Evolutionary conservation across 805 yeast genomes (phyloP), one percentile per base, ranked within the genome.

Genomic region (Teunomyces pallodes): DNA sequence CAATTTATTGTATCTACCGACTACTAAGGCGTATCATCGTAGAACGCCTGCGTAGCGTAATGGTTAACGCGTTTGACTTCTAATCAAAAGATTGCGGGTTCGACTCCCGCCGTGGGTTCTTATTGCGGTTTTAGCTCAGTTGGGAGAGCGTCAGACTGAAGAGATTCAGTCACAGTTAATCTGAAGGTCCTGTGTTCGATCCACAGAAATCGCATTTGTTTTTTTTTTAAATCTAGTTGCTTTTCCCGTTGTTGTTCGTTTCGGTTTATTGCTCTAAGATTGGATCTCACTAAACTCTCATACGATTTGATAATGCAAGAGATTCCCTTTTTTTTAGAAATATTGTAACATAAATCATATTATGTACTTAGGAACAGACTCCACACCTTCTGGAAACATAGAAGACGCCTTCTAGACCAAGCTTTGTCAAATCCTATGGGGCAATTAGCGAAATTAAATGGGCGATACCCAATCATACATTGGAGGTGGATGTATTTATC

Each of bases 161-260:
- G 63, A 52, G 51, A 49, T 61, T 60, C 61, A 56, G 68, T 64
- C 63, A 55, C 61, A 62, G 62, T 57, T 59, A 60, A 83, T 83
- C 87, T 83, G 87, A 79, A 84, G 89, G 90, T 83, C 87, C 85
- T 82, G 88, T 81, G 88, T 84, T 84, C 89, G 85, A 84, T 82
- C 88, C 89, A 81, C 88, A 82, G 80, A 79, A 77, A 67, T 77
- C 82, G 84, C 84, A 79, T 56, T 47, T 46, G 54, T 59, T 66
- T 51, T 46, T 33, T 9, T 9, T 10, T 12, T 12, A 8, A 20
- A 20, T 5, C 2, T 5, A 6, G 6, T 20, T 26, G 28, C 20
- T 16, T 8, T 8, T 31, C n/a, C 6, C 4, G 6, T 20, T 4
- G 24, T 20, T 20, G 6, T 20, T 20, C 4, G 6, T 5, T 5